A percentile compares a stretch with the other conserved stretches of the same genome.
phyloP scores from a whole-genome alignment of 345 rosid species.

The Syzygium aromaticum region DNA sequence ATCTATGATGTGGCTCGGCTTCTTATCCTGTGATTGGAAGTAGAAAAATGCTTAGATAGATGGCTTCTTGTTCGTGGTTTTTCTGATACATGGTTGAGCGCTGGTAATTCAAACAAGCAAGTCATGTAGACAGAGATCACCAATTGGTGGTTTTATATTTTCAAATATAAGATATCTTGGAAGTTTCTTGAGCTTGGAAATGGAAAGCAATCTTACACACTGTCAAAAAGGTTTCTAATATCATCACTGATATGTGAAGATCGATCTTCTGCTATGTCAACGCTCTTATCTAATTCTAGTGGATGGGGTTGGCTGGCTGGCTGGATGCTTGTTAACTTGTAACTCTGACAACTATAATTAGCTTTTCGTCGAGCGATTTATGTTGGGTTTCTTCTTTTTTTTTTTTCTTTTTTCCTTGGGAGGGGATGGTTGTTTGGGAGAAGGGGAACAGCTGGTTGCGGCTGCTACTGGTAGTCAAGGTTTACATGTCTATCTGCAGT shows the following conservation, averaged over 20 bases:
- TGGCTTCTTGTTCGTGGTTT: not conserved
- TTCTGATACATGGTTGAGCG: not conserved
- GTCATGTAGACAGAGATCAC: not conserved
- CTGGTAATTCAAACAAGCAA: not conserved
- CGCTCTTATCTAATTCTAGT: not conserved
- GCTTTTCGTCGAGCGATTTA: not conserved
- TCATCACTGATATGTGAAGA: not conserved
- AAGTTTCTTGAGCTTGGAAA: not conserved
- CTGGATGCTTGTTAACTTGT: not conserved
- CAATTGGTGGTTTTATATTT: not conserved
- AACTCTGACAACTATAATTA: not conserved
- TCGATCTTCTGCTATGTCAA: not conserved
- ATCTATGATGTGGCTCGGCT: not conserved
- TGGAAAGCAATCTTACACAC: not conserved
- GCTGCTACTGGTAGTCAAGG: not conserved
- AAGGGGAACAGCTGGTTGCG: not conserved
- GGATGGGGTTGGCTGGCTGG: not conserved
- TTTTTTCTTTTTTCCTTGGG: not conserved
- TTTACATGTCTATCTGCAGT: not conserved
- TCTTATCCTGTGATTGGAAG: not conserved
- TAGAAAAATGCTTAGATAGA: not conserved
- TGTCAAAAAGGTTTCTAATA: not conserved
- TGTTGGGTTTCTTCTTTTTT: not conserved
- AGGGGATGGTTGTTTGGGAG: not conserved
- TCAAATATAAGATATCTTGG: not conserved